Conservation (phyloP, 257 asterid species). For the Ligustrum vulgare region DNA sequence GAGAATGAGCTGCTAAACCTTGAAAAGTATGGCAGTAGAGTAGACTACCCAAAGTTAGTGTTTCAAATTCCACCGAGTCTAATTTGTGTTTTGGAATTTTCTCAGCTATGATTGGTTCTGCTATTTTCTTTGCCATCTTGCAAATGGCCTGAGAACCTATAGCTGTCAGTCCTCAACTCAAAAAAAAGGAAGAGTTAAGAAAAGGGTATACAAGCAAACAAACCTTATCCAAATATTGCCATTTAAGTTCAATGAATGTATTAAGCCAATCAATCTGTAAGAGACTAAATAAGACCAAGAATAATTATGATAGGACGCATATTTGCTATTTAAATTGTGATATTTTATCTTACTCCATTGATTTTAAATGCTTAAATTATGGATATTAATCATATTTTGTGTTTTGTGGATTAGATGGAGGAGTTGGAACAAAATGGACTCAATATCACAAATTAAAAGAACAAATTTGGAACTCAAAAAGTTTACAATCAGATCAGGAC, state of each 20-base stretch:
- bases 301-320: too few relatives aligned
- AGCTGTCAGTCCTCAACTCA: slow-evolving; percentile 27
- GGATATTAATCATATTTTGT: too few relatives aligned
- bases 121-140: slow-evolving; percentile 71
- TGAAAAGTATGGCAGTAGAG: slow-evolving; percentile 86
- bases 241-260: slow-evolving; percentile 65
- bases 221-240: slow-evolving; percentile 96
- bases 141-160: slow-evolving; percentile 67
- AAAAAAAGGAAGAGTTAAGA: not conserved
- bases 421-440: too few relatives aligned
- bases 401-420: too few relatives aligned
- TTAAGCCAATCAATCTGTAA: slow-evolving; percentile 39
- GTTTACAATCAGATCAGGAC: too few relatives aligned
- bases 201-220: slow-evolving; percentile 13
- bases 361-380: too few relatives aligned
- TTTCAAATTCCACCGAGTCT: slow-evolving; percentile 71
- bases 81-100: slow-evolving; percentile 88
- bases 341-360: too few relatives aligned
- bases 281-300: not conserved
- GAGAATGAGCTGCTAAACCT: slow-evolving; percentile 45
- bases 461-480: too few relatives aligned
- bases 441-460: too few relatives aligned
- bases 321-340: too few relatives aligned
- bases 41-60: slow-evolving; percentile 75
- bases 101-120: slow-evolving; percentile 87